Evolutionary conservation across 352 stramenopile species (phyloP), one percentile per base, ranked within the genome.

Genomic region (Globisporangium apiculatum): DNA sequence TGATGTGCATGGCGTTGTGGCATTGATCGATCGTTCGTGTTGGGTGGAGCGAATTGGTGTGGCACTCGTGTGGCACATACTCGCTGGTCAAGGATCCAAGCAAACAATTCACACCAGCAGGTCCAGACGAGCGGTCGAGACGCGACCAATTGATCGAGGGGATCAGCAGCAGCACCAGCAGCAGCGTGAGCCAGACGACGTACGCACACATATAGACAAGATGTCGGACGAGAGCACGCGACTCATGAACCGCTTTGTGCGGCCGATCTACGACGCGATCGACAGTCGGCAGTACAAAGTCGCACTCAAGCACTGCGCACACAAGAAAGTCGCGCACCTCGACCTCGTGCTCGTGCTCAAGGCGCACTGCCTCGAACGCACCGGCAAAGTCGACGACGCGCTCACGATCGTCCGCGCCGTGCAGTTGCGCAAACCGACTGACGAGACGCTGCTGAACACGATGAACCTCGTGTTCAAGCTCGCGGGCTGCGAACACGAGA

Each of bases 301-400:
- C 6, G 83, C 85, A 48, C 87, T 94, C 70, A 92, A 91, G 70
- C 62, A 93, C 31, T 90, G 79, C 55, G 53, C 63, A 55, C 82
- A 92, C 65, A 94, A 93, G 72, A 87, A 87, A 51, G 71, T 93
- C 53, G 75, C 78, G 41, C 59, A 79, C 41, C 60, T 92, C 12
- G 83, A 91, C 63, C 80, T 94, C 61, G 85, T 91, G 53, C 80
- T 86, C 55, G 77, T 92, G 69, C 81, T 94, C 53, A 87, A 90
- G 58, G 85, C 85, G 57, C 83, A 94, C 61, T 94, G 83, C 51
- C 69, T 93, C 54, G 83, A 93, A 68, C 85, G 83, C 64, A 90
- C 65, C 24, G 85, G 83, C 49, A 73, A 71, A 43, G 58, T 69
- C 14, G 75, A 87, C 41, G 80, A 94, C 43, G 85, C 85, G 57